These are phyloP conservation scores for Schizonepeta tenuifolia DNA, from an alignment of 257 asterid species.

Conservation along the genomic window DNA sequence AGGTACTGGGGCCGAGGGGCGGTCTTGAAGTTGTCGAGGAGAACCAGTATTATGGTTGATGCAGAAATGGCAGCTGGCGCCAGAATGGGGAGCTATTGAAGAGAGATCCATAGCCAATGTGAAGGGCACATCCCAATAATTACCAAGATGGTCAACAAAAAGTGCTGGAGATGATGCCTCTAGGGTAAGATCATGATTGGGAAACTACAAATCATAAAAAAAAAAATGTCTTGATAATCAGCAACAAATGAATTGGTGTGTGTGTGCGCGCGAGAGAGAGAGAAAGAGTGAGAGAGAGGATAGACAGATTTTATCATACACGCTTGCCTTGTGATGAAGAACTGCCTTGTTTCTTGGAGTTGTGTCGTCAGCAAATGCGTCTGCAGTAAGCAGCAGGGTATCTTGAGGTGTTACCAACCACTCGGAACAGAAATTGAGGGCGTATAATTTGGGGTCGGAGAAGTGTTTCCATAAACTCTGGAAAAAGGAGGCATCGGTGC, in stretches of 20 bases:
- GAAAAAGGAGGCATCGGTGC: constrained; percentile 45
- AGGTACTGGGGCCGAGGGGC: constrained; percentile 40
- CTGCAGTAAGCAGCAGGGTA: constrained; percentile 52
- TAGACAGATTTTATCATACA: constrained; percentile 33
- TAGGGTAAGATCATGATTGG: constrained; percentile 59
- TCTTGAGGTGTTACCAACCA: constrained; percentile 72
- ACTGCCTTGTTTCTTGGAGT: constrained; percentile 66
- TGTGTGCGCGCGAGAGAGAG: too few relatives aligned
- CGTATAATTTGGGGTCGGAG: constrained; percentile 58
- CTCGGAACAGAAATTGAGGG: constrained; percentile 68
- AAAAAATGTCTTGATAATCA: not conserved
- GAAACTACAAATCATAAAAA: constrained; percentile 50
- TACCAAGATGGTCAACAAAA: constrained; percentile 64
- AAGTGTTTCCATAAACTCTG: constrained; percentile 51
- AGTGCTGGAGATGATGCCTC: constrained; percentile 83
- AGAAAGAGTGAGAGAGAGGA: constrained; percentile 3
- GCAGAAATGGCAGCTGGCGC: constrained; percentile 64
- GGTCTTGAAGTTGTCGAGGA: constrained; percentile 51
- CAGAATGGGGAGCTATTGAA: constrained; percentile 60
- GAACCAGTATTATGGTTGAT: constrained; percentile 60
- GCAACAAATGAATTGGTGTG: not conserved
- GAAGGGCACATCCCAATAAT: constrained; percentile 83
- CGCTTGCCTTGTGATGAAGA: constrained; percentile 88
- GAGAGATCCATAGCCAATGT: constrained; percentile 68
- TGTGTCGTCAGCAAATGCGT: constrained; percentile 46